phyloP scores from a whole-genome alignment of 768 basidiomycete genomes.

The Mrakia blollopis region DNA sequence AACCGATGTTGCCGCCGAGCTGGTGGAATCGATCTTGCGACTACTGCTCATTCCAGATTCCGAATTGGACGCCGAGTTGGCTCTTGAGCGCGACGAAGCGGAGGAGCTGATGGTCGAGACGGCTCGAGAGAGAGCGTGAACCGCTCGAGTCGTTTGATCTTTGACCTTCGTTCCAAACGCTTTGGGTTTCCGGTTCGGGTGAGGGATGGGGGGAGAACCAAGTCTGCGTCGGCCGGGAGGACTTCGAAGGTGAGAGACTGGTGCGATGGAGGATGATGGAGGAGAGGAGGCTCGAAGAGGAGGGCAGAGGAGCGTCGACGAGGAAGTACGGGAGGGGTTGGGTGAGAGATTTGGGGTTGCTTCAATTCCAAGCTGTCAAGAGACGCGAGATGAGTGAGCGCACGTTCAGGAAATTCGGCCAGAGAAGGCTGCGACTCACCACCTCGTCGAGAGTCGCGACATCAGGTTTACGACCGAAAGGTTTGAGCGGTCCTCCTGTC shows the following conservation, averaged over 20 bases:
- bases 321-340: neutral
- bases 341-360: neutral
- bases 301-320: neutral
- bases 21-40: slow-evolving; percentile 3
- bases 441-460: neutral
- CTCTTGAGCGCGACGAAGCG: neutral
- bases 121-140: neutral
- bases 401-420: neutral
- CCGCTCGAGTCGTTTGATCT: neutral
- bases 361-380: neutral
- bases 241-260: neutral
- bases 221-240: slow-evolving; percentile 6
- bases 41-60: neutral
- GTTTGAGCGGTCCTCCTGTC: slow-evolving; percentile 5
- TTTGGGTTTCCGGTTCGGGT: neutral
- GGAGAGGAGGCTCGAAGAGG: neutral
- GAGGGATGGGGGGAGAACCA: neutral
- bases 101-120: neutral
- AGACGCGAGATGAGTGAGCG: neutral
- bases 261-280: neutral
- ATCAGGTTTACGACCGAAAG: slow-evolving; percentile 4
- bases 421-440: neutral
- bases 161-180: neutral
- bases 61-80: neutral
- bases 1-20: neutral